Base-by-base conservation (phyloP, 495 filamentous ascomycete species). In the Penicillium paxilli region DNA sequence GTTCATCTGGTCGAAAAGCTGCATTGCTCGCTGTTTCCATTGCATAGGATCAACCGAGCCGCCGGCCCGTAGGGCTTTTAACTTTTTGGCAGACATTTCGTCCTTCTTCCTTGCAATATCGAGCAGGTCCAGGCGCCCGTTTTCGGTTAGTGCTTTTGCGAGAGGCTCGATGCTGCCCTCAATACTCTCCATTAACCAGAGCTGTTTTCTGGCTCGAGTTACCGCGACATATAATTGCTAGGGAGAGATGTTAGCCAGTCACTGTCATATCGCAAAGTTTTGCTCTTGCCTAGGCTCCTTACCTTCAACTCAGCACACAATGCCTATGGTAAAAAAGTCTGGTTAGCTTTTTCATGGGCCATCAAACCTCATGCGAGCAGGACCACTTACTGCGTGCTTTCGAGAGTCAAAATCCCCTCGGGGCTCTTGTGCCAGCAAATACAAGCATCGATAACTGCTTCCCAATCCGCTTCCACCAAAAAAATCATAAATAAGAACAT, bases 401-500 rank as follows among this genome's bases (percentile, higher is more conserved):
- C 38, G 51, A 5, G 62, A 41, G 23, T 64, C 68, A 45, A 67
- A 68, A 0, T 47, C 26, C 5, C 19, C 16, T 21, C 30, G 32
- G n/a, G 21, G 17, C 17, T 9, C 17, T 16, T 35, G 54, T 16
- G n/a, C 47, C 7, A 30, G 33, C 25, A 47, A 58, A 22, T 55
- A 14, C 16, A 60, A 25, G n/a, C 52, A 55, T 19, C 57, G 57
- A 20, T 60, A 60, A 30, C 52, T 60, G 35, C 57, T 60, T 1
- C 57, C 52, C 17, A 60, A 44, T 0, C 35, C 57, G 40, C 57
- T 60, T n/a, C 32, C 28, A 4, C 57, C 48, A 37, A 74, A 72
- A 14, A 72, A 72, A 37, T 74, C 62, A 38, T 57, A 69, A 1
- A 74, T 19, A 11, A 74, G 47, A 0, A 74, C 71, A 44, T 74